Percentiles rank a stretch among this genome's conserved stretches.
Evolutionary conservation across 352 stramenopile genomes (phyloP).

Genomic region (Pythium apleroticum): DNA sequence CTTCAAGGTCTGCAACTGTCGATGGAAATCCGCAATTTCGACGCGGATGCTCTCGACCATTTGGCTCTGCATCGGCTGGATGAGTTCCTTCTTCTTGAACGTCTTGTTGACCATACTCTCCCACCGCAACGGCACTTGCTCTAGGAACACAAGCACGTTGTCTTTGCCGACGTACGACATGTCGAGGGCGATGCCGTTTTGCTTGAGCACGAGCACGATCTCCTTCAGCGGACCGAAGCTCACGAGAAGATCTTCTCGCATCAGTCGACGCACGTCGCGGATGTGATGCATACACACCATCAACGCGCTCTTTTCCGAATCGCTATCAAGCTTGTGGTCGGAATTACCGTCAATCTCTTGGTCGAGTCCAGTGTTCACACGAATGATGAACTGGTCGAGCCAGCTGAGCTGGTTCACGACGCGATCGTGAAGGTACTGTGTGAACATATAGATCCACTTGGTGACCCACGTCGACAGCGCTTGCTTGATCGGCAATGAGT

Average conservation of each 20-base stretch:
- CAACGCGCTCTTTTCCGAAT: conserved; percentile 49
- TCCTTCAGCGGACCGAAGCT: conserved; percentile 78
- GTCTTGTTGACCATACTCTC: conserved; percentile 93
- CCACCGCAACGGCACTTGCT: conserved; percentile 88
- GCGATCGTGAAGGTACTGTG: conserved; percentile 90
- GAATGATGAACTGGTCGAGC: conserved; percentile 87
- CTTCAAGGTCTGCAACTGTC: conserved; percentile 58
- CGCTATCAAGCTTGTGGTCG: conserved; percentile 38
- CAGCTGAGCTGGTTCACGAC: conserved; percentile 82
- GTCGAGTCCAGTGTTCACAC: conserved; percentile 78
- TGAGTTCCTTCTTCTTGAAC: conserved; percentile 91
- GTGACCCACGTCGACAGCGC: conserved; percentile 93
- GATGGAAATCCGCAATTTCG: conserved; percentile 74
- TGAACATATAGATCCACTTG: conserved; percentile 95
- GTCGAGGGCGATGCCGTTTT: conserved; percentile 89
- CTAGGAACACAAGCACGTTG: conserved; percentile 81
- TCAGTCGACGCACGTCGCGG: conserved; percentile 80
- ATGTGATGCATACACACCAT: conserved; percentile 92
- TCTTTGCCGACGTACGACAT: conserved; percentile 84
- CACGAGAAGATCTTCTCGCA: conserved; percentile 76
- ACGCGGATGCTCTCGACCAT: conserved; percentile 82
- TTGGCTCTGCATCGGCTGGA: conserved; percentile 88
- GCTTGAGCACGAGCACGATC: conserved; percentile 81
- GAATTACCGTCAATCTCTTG: conserved; percentile 39
- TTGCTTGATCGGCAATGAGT: conserved; percentile 94